Evolutionary conservation across 1,284 basidiomycete species (phyloP).

Genomic region (Fomitopsis pinicola): DNA sequence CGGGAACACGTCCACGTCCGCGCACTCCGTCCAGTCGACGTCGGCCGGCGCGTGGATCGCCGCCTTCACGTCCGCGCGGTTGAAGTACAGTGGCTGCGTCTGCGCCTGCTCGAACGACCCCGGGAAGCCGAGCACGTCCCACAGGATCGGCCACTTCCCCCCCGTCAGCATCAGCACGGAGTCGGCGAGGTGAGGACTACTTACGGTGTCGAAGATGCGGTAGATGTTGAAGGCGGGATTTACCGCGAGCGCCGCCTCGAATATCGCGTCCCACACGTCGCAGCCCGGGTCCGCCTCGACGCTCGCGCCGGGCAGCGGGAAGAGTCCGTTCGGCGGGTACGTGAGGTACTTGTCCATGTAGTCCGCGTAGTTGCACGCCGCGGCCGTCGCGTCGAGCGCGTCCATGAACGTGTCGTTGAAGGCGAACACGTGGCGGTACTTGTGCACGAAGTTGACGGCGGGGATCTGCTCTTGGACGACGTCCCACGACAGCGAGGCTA

Average conservation of each 20-base stretch:
- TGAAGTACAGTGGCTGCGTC: constrained; percentile 52
- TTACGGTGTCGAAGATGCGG: constrained; percentile 63
- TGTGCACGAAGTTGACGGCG: constrained; percentile 67
- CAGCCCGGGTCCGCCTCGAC: constrained; percentile 45
- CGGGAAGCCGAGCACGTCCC: constrained; percentile 79
- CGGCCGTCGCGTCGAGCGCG: constrained; percentile 49
- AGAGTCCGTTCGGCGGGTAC: constrained; percentile 58
- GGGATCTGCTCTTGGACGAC: constrained; percentile 65
- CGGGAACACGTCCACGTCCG: constrained; percentile 55
- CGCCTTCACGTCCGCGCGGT: constrained; percentile 63
- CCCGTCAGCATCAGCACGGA: constrained; percentile 1
- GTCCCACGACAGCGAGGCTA: constrained; percentile 54
- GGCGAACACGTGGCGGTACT: constrained; percentile 62
- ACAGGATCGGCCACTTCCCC: constrained; percentile 47
- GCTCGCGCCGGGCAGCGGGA: constrained; percentile 57
- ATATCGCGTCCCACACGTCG: constrained; percentile 63
- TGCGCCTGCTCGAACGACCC: constrained; percentile 55
- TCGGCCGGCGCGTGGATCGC: constrained; percentile 69
- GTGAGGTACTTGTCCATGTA: constrained; percentile 60
- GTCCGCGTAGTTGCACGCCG: constrained; percentile 57
- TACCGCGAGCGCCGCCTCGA: constrained; percentile 50
- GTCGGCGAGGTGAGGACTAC: constrained; percentile 7
- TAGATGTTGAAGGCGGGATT: constrained; percentile 79
- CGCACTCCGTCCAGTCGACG: constrained; percentile 62
- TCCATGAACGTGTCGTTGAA: constrained; percentile 65